Conservation (phyloP, 495 filamentous ascomycete genomes). For the Penicillium canescens region DNA sequence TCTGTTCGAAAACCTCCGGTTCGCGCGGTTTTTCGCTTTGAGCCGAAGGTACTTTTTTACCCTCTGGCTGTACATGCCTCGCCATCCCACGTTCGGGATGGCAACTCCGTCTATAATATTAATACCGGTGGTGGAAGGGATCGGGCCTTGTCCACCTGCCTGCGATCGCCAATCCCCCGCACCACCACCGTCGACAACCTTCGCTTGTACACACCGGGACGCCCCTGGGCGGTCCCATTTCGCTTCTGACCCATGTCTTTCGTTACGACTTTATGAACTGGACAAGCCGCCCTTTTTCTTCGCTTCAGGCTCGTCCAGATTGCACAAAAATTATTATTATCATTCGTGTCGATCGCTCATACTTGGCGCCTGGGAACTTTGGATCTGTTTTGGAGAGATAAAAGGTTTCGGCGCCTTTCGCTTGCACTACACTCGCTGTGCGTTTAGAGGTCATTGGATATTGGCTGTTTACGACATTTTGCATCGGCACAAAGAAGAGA, state of each 20-base stretch:
- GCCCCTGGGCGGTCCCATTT: constrained; percentile 14
- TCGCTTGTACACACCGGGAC: constrained; percentile 43
- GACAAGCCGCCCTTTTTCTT: constrained; percentile 34
- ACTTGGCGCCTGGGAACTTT: constrained; percentile 41
- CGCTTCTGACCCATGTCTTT: constrained; percentile 41
- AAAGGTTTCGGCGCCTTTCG: constrained; percentile 39
- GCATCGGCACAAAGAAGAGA: constrained; percentile 43
- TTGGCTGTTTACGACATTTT: constrained; percentile 31
- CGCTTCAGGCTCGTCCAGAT: constrained; percentile 37
- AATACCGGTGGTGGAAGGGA: constrained; percentile 34
- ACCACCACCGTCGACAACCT: constrained; percentile 35
- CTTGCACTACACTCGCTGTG: constrained; percentile 49
- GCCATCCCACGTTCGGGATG: constrained; percentile 13
- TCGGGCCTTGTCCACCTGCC: constrained; percentile 18
- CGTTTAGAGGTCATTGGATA: constrained; percentile 31
- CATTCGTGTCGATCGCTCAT: constrained; percentile 52
- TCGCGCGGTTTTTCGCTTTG: constrained; percentile 18
- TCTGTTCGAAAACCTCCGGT: constrained; percentile 21
- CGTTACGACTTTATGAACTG: constrained; percentile 39
- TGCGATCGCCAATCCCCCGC: constrained; percentile 19
- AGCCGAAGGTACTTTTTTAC: constrained; percentile 28
- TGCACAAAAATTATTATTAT: constrained; percentile 35
- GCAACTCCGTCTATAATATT: constrained; percentile 46
- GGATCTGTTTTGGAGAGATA: constrained; percentile 24
- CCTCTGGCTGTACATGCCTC: constrained; percentile 39